These are phyloP conservation scores for Porogramme epimiltina DNA, from an alignment of 1,284 basidiomycete species.

Conservation along the genomic window DNA sequence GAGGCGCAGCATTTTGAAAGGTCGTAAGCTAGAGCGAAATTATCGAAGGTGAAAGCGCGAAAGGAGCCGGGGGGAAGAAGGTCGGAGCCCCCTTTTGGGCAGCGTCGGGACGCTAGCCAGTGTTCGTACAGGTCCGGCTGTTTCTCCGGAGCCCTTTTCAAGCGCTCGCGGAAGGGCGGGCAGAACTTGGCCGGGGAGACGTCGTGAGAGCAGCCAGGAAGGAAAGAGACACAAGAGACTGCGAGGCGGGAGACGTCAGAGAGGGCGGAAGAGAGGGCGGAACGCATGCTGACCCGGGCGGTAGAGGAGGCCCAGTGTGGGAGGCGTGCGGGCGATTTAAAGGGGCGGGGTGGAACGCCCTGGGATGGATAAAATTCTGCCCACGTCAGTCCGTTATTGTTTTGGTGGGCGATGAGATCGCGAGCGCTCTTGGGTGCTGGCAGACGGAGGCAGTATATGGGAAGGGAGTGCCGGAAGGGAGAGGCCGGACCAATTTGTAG, in stretches of 20 bases:
- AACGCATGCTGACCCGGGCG: conserved; percentile 15
- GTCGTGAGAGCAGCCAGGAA: conserved; percentile 4
- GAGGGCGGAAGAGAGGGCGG: conserved; percentile 7
- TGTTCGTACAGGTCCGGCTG: conserved; percentile 44
- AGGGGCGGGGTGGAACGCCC: conserved; percentile 14
- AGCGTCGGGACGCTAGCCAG: conserved; percentile 65
- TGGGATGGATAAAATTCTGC: conserved; percentile 21
- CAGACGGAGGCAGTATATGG: conserved; percentile 39
- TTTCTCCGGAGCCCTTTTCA: conserved; percentile 14
- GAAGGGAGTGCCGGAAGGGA: conserved; percentile 33
- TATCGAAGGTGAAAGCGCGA: conserved; percentile 55
- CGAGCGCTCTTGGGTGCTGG: conserved; percentile 34
- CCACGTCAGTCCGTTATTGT: conserved; percentile 42
- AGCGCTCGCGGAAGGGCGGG: conserved; percentile 6
- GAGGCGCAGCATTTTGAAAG: conserved; percentile 55
- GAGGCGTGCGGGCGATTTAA: conserved; percentile 18
- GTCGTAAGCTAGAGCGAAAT: conserved; percentile 55
- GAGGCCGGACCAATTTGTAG: conserved; percentile 20
- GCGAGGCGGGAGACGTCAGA: conserved; percentile 7
- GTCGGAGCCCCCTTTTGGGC: conserved; percentile 37
- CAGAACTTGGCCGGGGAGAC: conserved; percentile 1
- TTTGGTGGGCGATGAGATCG: conserved; percentile 41
- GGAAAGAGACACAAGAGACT: background rate
- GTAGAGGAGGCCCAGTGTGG: background rate
- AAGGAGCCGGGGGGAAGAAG: conserved; percentile 67